These are phyloP conservation scores for Colletotrichum gloeosporioides DNA, from an alignment of 2,329 filamentous ascomycete genomes.

Conservation along the genomic window DNA sequence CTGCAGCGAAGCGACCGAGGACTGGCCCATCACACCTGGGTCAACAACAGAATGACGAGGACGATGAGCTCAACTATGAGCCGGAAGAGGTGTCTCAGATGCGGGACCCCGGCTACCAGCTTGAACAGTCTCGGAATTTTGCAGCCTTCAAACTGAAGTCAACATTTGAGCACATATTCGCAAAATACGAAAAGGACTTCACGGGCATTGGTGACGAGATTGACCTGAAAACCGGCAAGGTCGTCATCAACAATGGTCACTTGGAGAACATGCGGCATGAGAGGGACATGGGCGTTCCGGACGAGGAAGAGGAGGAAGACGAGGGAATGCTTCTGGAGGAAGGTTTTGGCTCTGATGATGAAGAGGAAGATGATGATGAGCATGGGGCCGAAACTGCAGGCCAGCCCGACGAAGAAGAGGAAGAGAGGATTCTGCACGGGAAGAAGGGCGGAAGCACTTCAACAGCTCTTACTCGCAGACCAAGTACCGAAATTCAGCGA, in stretches of 20 bases:
- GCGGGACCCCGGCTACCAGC: conserved; percentile 59
- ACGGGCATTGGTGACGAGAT: conserved; percentile 87
- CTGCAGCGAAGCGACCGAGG: conserved; percentile 64
- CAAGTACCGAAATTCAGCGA: not conserved
- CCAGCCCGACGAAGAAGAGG: conserved; percentile 29
- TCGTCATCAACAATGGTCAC: conserved; percentile 93
- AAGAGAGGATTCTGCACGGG: conserved; percentile 28
- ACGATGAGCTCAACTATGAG: conserved; percentile 53
- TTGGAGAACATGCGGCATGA: conserved; percentile 64
- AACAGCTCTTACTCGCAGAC: not conserved
- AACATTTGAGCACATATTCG: conserved; percentile 87
- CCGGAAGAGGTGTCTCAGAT: conserved; percentile 52
- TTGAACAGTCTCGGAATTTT: conserved; percentile 66
- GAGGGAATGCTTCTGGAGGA: conserved; percentile 36
- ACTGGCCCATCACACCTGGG: conserved; percentile 46
- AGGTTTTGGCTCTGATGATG: conserved; percentile 27
- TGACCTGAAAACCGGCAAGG: conserved; percentile 78
- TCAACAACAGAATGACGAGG: conserved; percentile 40
- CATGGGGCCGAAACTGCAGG: not conserved
- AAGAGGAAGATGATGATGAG: conserved; percentile 28
- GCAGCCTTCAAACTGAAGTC: conserved; percentile 78
- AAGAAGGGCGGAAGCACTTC: not conserved
- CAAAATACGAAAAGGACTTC: conserved; percentile 87
- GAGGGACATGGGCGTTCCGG: conserved; percentile 49
- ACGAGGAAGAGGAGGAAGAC: conserved; percentile 38